Conservation (phyloP, 208 protist species). For the Leishmania martiniquensis region DNA sequence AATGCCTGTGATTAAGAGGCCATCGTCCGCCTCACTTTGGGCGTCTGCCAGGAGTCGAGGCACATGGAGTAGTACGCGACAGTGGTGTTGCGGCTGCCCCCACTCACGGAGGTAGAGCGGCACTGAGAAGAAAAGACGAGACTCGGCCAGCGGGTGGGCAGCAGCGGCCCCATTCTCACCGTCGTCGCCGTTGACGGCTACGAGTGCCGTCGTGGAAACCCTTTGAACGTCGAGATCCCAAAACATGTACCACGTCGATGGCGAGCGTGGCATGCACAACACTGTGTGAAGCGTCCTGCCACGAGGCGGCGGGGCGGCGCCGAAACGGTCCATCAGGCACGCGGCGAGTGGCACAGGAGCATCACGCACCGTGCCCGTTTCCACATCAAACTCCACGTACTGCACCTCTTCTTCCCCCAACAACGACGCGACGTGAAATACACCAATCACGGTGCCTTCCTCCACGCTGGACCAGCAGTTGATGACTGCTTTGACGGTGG, state of each 20-base stretch:
- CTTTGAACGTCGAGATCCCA: constrained; percentile 18
- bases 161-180: neutral
- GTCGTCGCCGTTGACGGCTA: neutral
- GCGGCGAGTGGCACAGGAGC: constrained; percentile 2
- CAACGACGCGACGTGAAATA: constrained; percentile 23
- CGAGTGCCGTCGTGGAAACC: neutral
- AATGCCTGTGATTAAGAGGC: constrained; percentile 22
- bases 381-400: constrained; percentile 28
- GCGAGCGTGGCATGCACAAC: constrained; percentile 12
- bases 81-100: constrained; percentile 27
- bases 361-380: neutral
- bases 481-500: constrained; percentile 9
- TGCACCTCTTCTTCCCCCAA: neutral
- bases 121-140: constrained; percentile 24
- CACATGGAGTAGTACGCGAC: constrained; percentile 23
- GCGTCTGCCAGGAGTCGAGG: constrained; percentile 3
- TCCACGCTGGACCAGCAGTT: constrained; percentile 26
- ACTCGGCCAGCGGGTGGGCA: constrained; percentile 9
- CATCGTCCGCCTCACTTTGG: constrained; percentile 1
- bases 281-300: constrained; percentile 16
- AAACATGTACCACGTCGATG: constrained; percentile 23
- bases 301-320: neutral
- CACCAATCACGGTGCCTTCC: constrained; percentile 4
- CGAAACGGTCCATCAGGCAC: constrained; percentile 10
- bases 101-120: constrained; percentile 17